Conservation (phyloP, 2,329 filamentous ascomycete species). For the Pseudopyricularia javanii region DNA sequence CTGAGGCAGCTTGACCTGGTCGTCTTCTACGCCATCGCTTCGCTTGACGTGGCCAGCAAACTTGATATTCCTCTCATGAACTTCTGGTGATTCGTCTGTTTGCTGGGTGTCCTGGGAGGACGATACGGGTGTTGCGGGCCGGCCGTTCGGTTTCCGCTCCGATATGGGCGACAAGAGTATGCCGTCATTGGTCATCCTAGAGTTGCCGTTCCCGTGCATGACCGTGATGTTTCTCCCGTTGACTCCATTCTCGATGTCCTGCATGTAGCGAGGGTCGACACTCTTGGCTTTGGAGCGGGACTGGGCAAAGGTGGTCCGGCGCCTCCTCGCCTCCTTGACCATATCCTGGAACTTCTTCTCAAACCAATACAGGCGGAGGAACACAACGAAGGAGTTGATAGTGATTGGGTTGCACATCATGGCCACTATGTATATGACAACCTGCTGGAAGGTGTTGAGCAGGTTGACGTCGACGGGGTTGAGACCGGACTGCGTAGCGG, state of each 20-base stretch:
- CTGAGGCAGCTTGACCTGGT: conserved; percentile 31
- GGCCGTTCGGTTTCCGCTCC: conserved; percentile 12
- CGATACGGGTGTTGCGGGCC: conserved; percentile 2
- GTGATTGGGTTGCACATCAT: conserved; percentile 74
- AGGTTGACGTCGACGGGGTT: conserved; percentile 65
- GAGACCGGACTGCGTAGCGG: conserved; percentile 83
- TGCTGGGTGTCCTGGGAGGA: conserved; percentile 9
- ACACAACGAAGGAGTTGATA: conserved; percentile 77
- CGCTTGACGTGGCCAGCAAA: conserved; percentile 57
- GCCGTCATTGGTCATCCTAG: conserved; percentile 49
- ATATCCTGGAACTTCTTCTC: conserved; percentile 88
- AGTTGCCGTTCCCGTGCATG: conserved; percentile 42
- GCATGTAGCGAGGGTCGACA: conserved; percentile 20
- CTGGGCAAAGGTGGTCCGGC: conserved; percentile 53
- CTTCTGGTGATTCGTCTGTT: neutral
- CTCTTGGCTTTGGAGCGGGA: conserved; percentile 38
- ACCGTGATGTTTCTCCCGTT: conserved; percentile 55
- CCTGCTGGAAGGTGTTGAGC: conserved; percentile 60
- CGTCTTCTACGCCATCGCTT: conserved; percentile 41
- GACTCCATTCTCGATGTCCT: conserved; percentile 48
- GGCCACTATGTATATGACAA: conserved; percentile 58
- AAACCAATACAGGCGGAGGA: conserved; percentile 93
- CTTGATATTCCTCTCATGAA: conserved; percentile 39
- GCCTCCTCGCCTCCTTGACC: conserved; percentile 56
- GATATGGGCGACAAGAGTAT: conserved; percentile 30